phyloP scores from a whole-genome alignment of 2,329 filamentous ascomycete species.

The Colletotrichum filicis region DNA sequence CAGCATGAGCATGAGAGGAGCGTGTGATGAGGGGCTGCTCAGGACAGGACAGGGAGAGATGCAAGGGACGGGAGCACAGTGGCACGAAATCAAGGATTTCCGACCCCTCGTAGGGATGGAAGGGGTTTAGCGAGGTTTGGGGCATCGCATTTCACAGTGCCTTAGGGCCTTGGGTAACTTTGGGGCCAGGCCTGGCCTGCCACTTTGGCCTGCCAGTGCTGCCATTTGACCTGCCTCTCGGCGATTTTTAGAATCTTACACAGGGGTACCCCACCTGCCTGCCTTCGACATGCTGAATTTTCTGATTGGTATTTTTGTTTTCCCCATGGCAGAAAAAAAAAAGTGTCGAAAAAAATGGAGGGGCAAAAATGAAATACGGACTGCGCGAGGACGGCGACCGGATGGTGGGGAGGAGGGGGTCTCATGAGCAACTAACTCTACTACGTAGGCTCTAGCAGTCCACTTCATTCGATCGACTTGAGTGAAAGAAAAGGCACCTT shows the following conservation, averaged over 20 bases:
- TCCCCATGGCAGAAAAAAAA: conserved; percentile 2
- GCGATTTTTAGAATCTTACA: conserved; percentile 33
- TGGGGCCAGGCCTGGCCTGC: conserved; percentile 14
- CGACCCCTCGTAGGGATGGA: conserved; percentile 24
- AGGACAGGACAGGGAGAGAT: conserved; percentile 28
- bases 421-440: neutral
- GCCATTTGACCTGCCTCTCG: conserved; percentile 19
- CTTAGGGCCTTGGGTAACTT: neutral
- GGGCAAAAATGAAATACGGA: conserved; percentile 2
- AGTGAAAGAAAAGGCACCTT: neutral
- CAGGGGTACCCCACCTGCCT: conserved; percentile 25
- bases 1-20: conserved; percentile 3
- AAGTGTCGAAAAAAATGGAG: neutral
- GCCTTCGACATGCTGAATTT: conserved; percentile 21
- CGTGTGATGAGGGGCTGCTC: conserved; percentile 29
- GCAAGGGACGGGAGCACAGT: conserved; percentile 28
- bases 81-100: conserved; percentile 4
- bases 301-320: neutral
- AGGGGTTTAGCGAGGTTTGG: conserved; percentile 26
- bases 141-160: conserved; percentile 16
- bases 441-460: neutral
- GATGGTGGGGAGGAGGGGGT: neutral
- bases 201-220: neutral
- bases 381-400: neutral
- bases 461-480: neutral